Percentiles rank a stretch among this genome's conserved stretches.
phyloP scores from a whole-genome alignment of 768 basidiomycete genomes.

The Suillus luteus region DNA sequence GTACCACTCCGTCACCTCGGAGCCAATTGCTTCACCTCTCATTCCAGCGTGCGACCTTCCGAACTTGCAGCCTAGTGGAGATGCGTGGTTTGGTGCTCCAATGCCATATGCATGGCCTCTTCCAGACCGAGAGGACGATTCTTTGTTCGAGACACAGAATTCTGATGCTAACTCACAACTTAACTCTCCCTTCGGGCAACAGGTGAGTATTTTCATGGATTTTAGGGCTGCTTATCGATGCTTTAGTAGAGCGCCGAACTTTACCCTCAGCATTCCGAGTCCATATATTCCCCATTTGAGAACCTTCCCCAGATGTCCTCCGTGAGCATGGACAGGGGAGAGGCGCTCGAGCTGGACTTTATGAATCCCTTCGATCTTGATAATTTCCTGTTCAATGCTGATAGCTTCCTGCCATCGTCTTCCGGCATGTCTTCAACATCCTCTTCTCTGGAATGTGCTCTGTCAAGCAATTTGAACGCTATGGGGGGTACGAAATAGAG shows the following conservation, averaged over 20 bases:
- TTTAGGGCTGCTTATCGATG: neutral
- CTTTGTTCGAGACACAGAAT: conserved; percentile 1
- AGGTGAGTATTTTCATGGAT: neutral
- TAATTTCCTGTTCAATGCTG: neutral
- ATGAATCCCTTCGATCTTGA: neutral
- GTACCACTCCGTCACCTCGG: conserved; percentile 35
- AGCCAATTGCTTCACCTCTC: conserved; percentile 13
- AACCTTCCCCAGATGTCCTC: neutral
- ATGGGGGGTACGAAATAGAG: neutral
- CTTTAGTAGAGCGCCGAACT: neutral
- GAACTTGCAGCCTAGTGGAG: neutral
- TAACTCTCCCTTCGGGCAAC: conserved; percentile 1
- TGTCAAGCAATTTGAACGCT: neutral
- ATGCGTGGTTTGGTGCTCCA: neutral
- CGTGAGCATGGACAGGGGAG: neutral
- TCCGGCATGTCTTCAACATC: neutral
- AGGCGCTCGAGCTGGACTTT: conserved; percentile 2
- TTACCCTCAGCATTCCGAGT: neutral
- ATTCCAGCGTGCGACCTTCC: conserved; percentile 9
- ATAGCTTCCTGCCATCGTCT: neutral
- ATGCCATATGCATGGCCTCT: conserved; percentile 6
- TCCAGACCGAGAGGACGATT: conserved; percentile 7
- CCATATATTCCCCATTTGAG: neutral
- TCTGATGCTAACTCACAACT: neutral
- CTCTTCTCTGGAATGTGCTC: neutral